phyloP scores from a whole-genome alignment of 345 rosid species.

The Syzygium aromaticum region DNA sequence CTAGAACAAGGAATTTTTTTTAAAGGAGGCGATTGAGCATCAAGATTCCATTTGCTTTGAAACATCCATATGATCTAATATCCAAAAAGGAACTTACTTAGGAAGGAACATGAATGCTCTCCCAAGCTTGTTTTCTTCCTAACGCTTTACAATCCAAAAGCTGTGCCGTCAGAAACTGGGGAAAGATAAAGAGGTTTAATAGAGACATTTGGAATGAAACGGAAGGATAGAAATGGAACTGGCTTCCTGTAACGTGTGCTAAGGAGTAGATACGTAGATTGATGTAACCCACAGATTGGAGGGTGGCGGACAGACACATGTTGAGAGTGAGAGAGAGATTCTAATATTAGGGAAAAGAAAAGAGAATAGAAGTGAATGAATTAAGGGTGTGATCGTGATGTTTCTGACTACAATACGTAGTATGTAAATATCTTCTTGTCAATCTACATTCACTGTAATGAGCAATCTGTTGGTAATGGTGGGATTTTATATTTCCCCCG shows the following conservation, averaged over 20 bases:
- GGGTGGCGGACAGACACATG: not conserved
- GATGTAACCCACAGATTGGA: not conserved
- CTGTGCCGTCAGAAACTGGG: not conserved
- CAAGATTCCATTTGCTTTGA: not conserved
- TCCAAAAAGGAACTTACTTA: not conserved
- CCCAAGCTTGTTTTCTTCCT: not conserved
- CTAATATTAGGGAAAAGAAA: not conserved
- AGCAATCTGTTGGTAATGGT: not conserved
- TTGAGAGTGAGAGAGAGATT: not conserved
- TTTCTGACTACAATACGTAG: not conserved
- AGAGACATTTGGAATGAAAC: not conserved
- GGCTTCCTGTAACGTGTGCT: not conserved
- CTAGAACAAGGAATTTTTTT: not conserved
- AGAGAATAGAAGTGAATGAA: not conserved
- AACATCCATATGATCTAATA: not conserved
- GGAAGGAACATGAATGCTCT: not conserved
- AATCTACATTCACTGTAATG: not conserved
- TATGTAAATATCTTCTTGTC: not conserved
- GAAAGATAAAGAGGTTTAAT: not conserved
- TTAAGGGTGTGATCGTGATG: not conserved
- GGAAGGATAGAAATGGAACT: not conserved
- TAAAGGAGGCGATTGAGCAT: not conserved
- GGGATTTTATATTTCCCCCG: not conserved
- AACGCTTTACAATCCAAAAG: not conserved
- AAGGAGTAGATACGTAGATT: not conserved